Percentiles rank a stretch among this genome's conserved stretches.
Evolutionary conservation across 441 rosid species (phyloP).

Genomic region (Corymbia citriodora): DNA sequence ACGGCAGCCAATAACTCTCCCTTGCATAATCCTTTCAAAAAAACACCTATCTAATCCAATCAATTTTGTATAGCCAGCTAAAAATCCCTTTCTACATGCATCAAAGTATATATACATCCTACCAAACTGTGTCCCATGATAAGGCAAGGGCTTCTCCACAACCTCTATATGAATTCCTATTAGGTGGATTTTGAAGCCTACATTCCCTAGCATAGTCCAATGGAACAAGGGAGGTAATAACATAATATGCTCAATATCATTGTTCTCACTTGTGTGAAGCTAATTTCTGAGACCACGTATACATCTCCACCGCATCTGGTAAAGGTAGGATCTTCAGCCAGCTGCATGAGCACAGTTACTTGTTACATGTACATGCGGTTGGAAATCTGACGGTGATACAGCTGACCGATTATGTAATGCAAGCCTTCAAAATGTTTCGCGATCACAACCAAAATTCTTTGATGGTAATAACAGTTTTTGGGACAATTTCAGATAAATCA

Average conservation of each 20-base stretch:
- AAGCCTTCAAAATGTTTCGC: background rate
- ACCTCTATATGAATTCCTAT: no score
- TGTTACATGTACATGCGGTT: background rate
- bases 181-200: no score
- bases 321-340: slow-evolving; percentile 69
- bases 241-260: background rate
- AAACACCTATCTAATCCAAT: no score
- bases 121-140: no score
- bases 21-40: no score
- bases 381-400: background rate
- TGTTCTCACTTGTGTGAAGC: slow-evolving; percentile 77
- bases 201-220: no score
- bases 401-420: background rate
- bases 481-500: background rate
- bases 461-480: background rate
- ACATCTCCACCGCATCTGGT: slow-evolving; percentile 64
- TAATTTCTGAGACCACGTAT: slow-evolving; percentile 70
- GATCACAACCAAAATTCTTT: background rate
- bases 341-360: slow-evolving; percentile 33
- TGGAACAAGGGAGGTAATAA: background rate
- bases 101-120: no score
- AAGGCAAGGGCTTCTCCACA: background rate
- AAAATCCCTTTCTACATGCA: no score
- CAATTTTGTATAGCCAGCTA: no score
- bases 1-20: no score